Evolutionary conservation across 176 grass and related monocot species (phyloP).

Genomic region (Triticum dicoccoides): DNA sequence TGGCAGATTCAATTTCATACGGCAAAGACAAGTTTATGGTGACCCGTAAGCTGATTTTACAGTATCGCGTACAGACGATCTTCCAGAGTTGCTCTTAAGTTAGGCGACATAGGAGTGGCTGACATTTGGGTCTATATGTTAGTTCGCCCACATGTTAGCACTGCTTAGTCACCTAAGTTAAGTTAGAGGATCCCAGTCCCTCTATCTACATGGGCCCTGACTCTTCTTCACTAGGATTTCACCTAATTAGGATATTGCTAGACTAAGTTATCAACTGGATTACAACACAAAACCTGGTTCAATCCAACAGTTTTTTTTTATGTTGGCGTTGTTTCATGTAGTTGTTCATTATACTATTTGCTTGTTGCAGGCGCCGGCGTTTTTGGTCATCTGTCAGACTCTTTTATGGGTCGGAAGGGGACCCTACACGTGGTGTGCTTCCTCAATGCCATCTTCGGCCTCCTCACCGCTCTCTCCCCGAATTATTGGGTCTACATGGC

Average conservation of each 20-base stretch:
- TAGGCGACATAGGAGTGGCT: too few species aligned
- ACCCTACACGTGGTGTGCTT: slow-evolving; percentile 50
- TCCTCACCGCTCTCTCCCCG: slow-evolving; percentile 57
- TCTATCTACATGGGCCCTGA: too few species aligned
- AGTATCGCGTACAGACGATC: too few species aligned
- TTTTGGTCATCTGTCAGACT: slow-evolving; percentile 88
- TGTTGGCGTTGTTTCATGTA: not conserved
- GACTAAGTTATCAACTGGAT: not conserved
- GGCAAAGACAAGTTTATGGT: too few species aligned
- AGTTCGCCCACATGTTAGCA: too few species aligned
- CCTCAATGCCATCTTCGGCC: slow-evolving; percentile 65
- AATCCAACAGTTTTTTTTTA: not conserved
- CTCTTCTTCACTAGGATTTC: too few species aligned
- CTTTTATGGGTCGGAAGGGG: slow-evolving; percentile 69
- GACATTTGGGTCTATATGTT: too few species aligned
- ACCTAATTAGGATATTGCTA: not conserved
- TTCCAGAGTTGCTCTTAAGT: too few species aligned
- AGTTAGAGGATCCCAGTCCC: too few species aligned
- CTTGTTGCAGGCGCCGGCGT: slow-evolving; percentile 55
- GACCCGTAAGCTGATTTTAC: too few species aligned
- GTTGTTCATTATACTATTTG: not conserved
- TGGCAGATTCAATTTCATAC: too few species aligned
- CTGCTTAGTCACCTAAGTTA: too few species aligned
- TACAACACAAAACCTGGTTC: not conserved
- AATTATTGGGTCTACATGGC: slow-evolving; percentile 56